Evolutionary conservation across 352 stramenopile genomes (phyloP).

Genomic region (Stramenopiles sp.): DNA sequence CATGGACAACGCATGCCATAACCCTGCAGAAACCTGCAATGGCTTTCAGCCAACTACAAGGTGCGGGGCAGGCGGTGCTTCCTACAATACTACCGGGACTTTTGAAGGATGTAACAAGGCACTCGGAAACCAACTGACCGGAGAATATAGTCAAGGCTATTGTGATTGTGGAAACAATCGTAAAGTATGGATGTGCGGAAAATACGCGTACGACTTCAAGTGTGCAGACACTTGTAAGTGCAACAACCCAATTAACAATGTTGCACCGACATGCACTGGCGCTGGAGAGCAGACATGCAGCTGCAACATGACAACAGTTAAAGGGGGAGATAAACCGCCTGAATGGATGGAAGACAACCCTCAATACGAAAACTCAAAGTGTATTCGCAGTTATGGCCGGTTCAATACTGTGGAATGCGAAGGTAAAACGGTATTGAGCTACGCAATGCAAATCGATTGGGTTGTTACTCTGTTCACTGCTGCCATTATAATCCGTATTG

Average conservation of each 20-base stretch:
- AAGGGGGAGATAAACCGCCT: neutral
- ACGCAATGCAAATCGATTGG: neutral
- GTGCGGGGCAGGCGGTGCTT: no score
- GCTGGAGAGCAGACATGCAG: neutral
- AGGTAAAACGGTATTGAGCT: neutral
- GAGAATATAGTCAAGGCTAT: slow-evolving; percentile 1
- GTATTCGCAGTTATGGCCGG: neutral
- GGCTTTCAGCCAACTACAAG: no score
- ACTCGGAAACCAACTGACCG: neutral
- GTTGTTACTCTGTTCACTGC: neutral
- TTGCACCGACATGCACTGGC: neutral
- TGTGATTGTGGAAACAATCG: neutral
- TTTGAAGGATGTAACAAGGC: neutral
- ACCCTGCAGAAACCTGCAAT: neutral
- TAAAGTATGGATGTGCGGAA: neutral
- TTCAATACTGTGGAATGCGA: neutral
- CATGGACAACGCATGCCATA: neutral
- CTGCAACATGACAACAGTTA: no score
- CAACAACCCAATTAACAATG: neutral
- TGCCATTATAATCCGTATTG: neutral
- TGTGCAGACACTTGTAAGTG: neutral
- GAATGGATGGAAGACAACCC: neutral
- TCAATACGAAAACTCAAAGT: neutral
- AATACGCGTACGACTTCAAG: neutral
- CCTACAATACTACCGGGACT: neutral